Conservation (phyloP, 1,139 yeast species). For the Zygoascus hellenicus region DNA sequence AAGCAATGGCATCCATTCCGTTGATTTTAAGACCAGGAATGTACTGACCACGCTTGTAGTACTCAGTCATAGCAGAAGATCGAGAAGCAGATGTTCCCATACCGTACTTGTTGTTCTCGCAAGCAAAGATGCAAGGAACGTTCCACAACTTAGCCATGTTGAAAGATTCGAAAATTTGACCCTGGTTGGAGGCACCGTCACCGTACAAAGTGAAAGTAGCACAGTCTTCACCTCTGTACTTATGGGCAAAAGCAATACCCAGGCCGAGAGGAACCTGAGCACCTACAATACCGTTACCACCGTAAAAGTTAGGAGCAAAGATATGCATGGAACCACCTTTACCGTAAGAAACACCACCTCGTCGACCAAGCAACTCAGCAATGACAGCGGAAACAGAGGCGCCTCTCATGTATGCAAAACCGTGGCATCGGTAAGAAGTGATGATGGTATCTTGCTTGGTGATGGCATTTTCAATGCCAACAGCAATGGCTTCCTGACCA, state of each 20-base stretch:
- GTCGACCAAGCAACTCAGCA: conserved; percentile 95
- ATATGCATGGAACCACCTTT: conserved; percentile 99
- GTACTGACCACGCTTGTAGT: conserved; percentile 98
- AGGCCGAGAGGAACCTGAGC: conserved; percentile 99
- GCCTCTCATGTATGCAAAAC: conserved; percentile 94
- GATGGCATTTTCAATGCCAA: conserved; percentile 94
- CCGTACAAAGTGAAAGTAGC: conserved; percentile 91
- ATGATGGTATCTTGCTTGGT: conserved; percentile 78
- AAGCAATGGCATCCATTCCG: conserved; percentile 97
- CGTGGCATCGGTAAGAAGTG: conserved; percentile 98
- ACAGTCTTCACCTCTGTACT: conserved; percentile 69
- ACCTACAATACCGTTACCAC: conserved; percentile 99
- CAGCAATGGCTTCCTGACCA: conserved; percentile 98
- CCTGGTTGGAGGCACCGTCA: conserved; percentile 99
- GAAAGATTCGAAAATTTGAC: conserved; percentile 95
- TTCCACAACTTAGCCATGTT: conserved; percentile 99
- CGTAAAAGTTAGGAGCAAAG: conserved; percentile 92
- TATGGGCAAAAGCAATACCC: conserved; percentile 95
- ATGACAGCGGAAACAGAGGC: conserved; percentile 83
- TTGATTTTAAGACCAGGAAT: conserved; percentile 97
- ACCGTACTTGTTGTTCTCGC: conserved; percentile 99
- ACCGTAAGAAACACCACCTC: conserved; percentile 92
- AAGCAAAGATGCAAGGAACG: conserved; percentile 87
- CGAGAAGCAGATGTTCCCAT: conserved; percentile 98
- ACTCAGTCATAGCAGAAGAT: conserved; percentile 93